Evolutionary conservation across 192 early-diverging fungal species (phyloP).

Genomic region (Pilobolus umbonatus): DNA sequence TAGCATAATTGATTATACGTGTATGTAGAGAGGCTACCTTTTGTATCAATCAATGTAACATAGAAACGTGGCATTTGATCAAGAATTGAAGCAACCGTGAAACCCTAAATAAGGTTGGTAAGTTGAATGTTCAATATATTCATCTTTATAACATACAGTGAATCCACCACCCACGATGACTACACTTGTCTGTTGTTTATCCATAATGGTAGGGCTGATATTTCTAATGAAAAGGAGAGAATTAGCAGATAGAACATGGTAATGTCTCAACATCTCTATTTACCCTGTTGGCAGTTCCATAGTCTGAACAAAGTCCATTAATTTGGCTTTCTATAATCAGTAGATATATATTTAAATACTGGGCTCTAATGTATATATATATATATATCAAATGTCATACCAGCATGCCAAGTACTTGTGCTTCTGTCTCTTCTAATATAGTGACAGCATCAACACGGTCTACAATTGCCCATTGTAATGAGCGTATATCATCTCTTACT

Average conservation of each 20-base stretch:
- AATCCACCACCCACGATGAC: conserved; percentile 40
- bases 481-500: conserved; percentile 2
- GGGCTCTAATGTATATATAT: neutral
- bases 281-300: conserved; percentile 10
- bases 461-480: conserved; percentile 20
- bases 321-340: conserved; percentile 7
- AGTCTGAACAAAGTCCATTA: conserved; percentile 11
- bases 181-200: conserved; percentile 25
- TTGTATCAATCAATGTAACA: conserved; percentile 33
- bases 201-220: neutral
- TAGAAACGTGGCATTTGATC: conserved; percentile 36
- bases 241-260: neutral
- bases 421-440: conserved; percentile 18
- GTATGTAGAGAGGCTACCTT: conserved; percentile 19
- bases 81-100: conserved; percentile 33
- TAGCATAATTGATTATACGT: neutral
- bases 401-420: conserved; percentile 19
- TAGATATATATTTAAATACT: neutral
- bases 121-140: neutral
- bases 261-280: neutral
- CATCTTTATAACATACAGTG: conserved; percentile 17
- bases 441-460: conserved; percentile 10
- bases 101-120: conserved; percentile 25
- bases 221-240: neutral
- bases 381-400: conserved; percentile 8